Conservation (phyloP, 2,329 filamentous ascomycete species). For the Aureobasidium sp. region DNA sequence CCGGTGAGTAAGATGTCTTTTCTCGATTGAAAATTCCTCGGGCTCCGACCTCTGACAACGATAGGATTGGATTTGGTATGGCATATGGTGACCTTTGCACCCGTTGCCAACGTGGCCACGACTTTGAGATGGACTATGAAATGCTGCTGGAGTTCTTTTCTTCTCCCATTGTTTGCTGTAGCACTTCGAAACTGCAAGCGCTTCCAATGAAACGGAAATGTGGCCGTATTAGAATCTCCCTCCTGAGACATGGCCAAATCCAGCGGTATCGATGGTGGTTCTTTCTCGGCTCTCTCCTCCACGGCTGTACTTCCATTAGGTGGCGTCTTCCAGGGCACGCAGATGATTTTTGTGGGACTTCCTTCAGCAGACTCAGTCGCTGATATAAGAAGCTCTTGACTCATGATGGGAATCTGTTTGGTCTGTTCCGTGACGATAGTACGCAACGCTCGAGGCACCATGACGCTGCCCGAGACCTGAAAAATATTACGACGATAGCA, state of each 20-base stretch:
- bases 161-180: conserved; percentile 89
- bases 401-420: conserved; percentile 73
- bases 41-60: conserved; percentile 87
- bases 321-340: conserved; percentile 96
- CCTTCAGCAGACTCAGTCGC: conserved; percentile 93
- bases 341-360: conserved; percentile 85
- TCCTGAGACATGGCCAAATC: conserved; percentile 60
- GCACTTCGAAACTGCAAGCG: conserved; percentile 89
- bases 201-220: conserved; percentile 91
- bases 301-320: conserved; percentile 59
- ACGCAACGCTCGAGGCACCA: conserved; percentile 68
- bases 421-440: conserved; percentile 79
- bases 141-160: conserved; percentile 93
- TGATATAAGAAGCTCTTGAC: conserved; percentile 79
- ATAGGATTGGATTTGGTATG: conserved; percentile 85
- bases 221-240: conserved; percentile 73
- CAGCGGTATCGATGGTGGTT: conserved; percentile 75
- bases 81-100: conserved; percentile 71
- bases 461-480: conserved; percentile 86
- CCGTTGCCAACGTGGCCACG: conserved; percentile 73
- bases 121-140: conserved; percentile 87
- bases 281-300: conserved; percentile 68
- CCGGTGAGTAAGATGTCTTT: conserved; percentile 87
- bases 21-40: conserved; percentile 86
- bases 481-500: conserved; percentile 95